phyloP scores from a whole-genome alignment of 192 early-diverging fungal genomes.

The Gonapodya sp. region DNA sequence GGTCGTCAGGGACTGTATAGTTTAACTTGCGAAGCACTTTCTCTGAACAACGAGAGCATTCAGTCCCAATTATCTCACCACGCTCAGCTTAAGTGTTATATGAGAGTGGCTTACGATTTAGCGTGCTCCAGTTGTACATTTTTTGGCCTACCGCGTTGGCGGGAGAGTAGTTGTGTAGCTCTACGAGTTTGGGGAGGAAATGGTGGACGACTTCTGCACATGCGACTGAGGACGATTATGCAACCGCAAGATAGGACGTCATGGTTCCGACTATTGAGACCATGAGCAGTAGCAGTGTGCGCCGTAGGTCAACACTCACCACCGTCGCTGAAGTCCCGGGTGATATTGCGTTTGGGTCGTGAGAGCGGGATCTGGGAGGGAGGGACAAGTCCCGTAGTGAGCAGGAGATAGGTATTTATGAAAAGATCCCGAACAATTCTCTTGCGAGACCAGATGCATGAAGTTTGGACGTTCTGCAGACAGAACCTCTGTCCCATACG shows the following conservation, averaged over 20 bases:
- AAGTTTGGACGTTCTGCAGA: too few species aligned
- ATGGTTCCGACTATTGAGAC: not conserved
- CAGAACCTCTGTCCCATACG: too few species aligned
- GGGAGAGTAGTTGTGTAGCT: slow-evolving; percentile 42
- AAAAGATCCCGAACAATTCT: too few species aligned
- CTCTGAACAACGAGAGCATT: slow-evolving; percentile 19
- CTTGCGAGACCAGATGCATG: too few species aligned
- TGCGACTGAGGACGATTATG: too few species aligned
- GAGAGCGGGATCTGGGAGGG: slow-evolving; percentile 29
- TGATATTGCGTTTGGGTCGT: slow-evolving; percentile 38
- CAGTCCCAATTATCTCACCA: not conserved
- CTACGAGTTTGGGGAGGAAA: slow-evolving; percentile 39
- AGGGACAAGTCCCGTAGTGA: too few species aligned
- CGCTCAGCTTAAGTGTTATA: not conserved
- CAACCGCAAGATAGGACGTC: too few species aligned
- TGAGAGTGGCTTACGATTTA: slow-evolving; percentile 43
- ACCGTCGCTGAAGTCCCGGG: slow-evolving; percentile 44
- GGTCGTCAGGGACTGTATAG: slow-evolving; percentile 26
- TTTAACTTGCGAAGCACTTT: slow-evolving; percentile 38
- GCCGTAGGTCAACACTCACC: slow-evolving; percentile 17
- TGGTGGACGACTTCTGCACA: slow-evolving; percentile 37
- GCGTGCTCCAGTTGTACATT: slow-evolving; percentile 46
- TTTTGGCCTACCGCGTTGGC: slow-evolving; percentile 40
- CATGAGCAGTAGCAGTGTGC: not conserved
- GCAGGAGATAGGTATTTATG: not conserved